Conservation (phyloP, 2,329 filamentous ascomycete species). For the Fusarium acutatum region DNA sequence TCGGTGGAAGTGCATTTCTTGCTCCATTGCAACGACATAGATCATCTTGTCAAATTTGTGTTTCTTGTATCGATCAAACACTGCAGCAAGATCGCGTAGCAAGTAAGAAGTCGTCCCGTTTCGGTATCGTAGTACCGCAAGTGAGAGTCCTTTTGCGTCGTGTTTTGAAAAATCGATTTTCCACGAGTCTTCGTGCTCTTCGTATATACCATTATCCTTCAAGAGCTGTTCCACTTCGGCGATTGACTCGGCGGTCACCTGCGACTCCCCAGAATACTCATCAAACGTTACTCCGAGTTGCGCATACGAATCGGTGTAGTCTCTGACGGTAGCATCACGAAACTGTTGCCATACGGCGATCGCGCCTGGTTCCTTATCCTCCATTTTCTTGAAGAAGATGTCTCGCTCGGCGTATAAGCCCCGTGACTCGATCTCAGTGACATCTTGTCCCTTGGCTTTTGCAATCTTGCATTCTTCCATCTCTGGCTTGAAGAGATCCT, state of each 20-base stretch:
- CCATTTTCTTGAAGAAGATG: slow-evolving; percentile 67
- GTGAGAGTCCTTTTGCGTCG: slow-evolving; percentile 75
- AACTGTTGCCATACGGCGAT: slow-evolving; percentile 63
- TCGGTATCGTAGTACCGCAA: slow-evolving; percentile 71
- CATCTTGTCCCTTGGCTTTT: slow-evolving; percentile 53
- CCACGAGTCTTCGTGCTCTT: slow-evolving; percentile 71
- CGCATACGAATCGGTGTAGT: slow-evolving; percentile 63
- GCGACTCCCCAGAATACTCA: slow-evolving; percentile 73
- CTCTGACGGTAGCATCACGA: slow-evolving; percentile 61
- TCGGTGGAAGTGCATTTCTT: slow-evolving; percentile 77
- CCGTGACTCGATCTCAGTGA: slow-evolving; percentile 46
- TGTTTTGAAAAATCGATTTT: slow-evolving; percentile 77
- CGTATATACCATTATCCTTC: slow-evolving; percentile 66
- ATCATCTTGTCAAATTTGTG: slow-evolving; percentile 80
- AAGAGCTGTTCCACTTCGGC: slow-evolving; percentile 66
- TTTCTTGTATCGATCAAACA: slow-evolving; percentile 67
- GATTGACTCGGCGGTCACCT: slow-evolving; percentile 61
- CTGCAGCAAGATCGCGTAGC: slow-evolving; percentile 76
- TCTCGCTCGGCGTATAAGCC: slow-evolving; percentile 58
- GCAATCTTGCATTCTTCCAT: slow-evolving; percentile 63
- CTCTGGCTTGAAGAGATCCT: slow-evolving; percentile 68
- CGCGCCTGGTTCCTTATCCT: slow-evolving; percentile 63
- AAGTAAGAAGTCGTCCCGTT: slow-evolving; percentile 57
- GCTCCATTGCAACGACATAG: slow-evolving; percentile 77
- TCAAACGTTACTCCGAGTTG: slow-evolving; percentile 66